Conservation (phyloP, 371 early-diverging fungal species). For the Mortierella sp. region DNA sequence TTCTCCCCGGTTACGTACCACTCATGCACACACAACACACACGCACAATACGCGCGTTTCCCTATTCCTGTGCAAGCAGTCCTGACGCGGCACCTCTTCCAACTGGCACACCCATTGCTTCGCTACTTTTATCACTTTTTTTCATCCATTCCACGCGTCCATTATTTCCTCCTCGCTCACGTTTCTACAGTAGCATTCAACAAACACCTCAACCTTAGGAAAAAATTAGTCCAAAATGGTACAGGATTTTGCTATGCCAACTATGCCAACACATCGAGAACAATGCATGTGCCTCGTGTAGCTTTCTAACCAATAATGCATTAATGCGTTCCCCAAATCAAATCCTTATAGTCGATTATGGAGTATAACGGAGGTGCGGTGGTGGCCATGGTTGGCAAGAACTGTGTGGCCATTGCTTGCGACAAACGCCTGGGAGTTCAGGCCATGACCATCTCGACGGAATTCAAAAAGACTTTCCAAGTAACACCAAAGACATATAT, state of each 20-base stretch:
- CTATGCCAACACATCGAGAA: neutral
- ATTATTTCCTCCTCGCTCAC: neutral
- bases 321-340: neutral
- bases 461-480: conserved; percentile 95
- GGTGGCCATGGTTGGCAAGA: conserved; percentile 99
- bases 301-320: neutral
- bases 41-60: conserved; percentile 8
- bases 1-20: conserved; percentile 22
- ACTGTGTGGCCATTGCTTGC: conserved; percentile 97
- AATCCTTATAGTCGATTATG: conserved; percentile 75
- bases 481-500: conserved; percentile 89
- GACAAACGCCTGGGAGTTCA: conserved; percentile 96
- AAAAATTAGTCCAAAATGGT: conserved; percentile 6
- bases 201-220: neutral
- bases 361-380: conserved; percentile 96
- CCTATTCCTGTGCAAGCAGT: neutral
- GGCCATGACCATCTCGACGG: conserved; percentile 92
- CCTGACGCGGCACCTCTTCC: conserved; percentile 19
- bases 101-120: neutral
- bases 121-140: neutral
- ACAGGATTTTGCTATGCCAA: neutral
- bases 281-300: neutral
- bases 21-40: neutral
- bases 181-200: neutral
- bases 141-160: conserved; percentile 9